A percentile compares a stretch with the other conserved stretches of the same genome.
These are phyloP conservation scores for Piper betle DNA, from an alignment of 164 flowering plant genomes.

Conservation along the genomic window DNA sequence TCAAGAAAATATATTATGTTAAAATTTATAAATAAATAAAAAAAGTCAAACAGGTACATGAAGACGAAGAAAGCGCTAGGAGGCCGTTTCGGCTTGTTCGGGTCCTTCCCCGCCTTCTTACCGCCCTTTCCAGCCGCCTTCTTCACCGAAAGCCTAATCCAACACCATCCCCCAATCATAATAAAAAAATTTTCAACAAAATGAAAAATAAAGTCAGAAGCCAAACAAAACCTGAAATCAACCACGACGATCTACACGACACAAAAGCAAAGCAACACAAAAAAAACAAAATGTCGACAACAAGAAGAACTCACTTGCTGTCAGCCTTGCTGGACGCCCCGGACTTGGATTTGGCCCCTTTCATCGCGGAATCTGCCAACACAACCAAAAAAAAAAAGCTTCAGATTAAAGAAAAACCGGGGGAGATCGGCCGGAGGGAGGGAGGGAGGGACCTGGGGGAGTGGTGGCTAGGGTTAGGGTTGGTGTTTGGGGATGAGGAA, in stretches of 20 bases:
- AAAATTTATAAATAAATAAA: not conserved
- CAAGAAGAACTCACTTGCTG: slow-evolving; percentile 23
- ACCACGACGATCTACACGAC: not conserved
- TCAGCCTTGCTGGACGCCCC: slow-evolving; percentile 15
- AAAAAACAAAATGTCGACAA: not conserved
- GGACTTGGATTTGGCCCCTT: slow-evolving; percentile 4
- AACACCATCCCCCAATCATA: too few species aligned
- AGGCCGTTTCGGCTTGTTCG: slow-evolving; percentile 89
- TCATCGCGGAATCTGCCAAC: too few species aligned
- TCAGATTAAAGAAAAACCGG: too few species aligned
- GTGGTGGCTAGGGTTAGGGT: too few species aligned
- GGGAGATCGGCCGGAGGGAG: too few species aligned
- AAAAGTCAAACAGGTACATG: slow-evolving; percentile 29
- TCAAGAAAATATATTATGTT: not conserved
- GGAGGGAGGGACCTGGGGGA: too few species aligned
- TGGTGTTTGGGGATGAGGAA: too few species aligned
- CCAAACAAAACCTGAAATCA: slow-evolving; percentile 2
- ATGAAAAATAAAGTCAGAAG: not conserved
- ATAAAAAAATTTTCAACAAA: too few species aligned
- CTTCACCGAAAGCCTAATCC: slow-evolving; percentile 19
- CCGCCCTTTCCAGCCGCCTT: slow-evolving; percentile 18
- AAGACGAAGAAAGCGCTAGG: slow-evolving; percentile 84
- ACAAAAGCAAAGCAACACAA: not conserved
- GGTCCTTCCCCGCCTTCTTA: slow-evolving; percentile 59
- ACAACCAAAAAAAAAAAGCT: too few species aligned